Percentiles rank a stretch among this genome's conserved stretches.
These are phyloP conservation scores for Talaromyces adpressus DNA, from an alignment of 495 filamentous ascomycete species.

Conservation along the genomic window DNA sequence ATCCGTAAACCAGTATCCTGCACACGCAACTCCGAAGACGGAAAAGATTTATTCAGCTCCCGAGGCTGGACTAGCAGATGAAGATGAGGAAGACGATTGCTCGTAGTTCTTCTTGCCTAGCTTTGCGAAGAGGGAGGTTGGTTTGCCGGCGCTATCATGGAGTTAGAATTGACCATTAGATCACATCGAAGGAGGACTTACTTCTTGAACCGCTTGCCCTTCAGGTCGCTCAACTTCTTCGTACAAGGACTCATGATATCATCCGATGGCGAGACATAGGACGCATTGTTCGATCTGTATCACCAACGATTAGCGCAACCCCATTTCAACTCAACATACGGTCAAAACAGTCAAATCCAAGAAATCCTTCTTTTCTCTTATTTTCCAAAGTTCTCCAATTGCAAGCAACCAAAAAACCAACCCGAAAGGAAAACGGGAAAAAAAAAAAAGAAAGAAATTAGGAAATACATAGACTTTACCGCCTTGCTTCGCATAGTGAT, in stretches of 20 bases:
- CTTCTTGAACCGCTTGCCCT: constrained; percentile 69
- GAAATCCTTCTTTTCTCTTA: constrained; percentile 1
- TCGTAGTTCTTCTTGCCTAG: constrained; percentile 46
- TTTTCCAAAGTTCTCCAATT: constrained; percentile 1
- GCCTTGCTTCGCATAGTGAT: neutral
- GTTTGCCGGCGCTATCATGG: constrained; percentile 35
- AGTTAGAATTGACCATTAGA: neutral
- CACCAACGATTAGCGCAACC: neutral
- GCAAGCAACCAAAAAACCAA: constrained; percentile 4
- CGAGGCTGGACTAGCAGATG: neutral
- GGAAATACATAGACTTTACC: constrained; percentile 2
- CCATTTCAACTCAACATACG: neutral
- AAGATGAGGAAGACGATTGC: constrained; percentile 24
- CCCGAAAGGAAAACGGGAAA: constrained; percentile 3
- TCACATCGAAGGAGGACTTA: constrained; percentile 17
- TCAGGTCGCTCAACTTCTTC: constrained; percentile 79
- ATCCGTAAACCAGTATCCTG: constrained; percentile 8
- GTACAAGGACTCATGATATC: constrained; percentile 89
- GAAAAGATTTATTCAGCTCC: neutral
- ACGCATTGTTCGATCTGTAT: constrained; percentile 17
- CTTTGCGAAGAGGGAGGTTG: constrained; percentile 42
- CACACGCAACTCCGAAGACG: constrained; percentile 3
- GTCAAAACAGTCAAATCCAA: neutral
- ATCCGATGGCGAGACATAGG: constrained; percentile 88
- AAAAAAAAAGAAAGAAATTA: constrained; percentile 7